Evolutionary conservation across 345 rosid genomes (phyloP), one percentile per base, ranked within the genome.

Genomic region (Brassica rapa): DNA sequence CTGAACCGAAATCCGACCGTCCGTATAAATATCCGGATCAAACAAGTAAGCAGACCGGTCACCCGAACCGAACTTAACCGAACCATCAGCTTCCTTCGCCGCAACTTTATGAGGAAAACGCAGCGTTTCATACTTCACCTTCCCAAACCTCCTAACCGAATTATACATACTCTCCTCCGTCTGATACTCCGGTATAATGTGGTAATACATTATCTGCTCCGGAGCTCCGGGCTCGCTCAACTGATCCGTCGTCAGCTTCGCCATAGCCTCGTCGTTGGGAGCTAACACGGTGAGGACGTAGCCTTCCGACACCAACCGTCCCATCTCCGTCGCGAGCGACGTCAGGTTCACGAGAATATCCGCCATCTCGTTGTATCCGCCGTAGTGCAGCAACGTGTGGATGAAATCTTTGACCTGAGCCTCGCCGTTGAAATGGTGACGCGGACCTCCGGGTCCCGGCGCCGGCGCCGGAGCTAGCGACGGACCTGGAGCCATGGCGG

Each of bases 11-110:
- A 91, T 91, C 61, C 97, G 77, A 19, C 94, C 97, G 43, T 91
- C 97, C 1, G 89, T 89, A 4, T 89, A 89, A 77, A 91, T 91
- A 79, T 91, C 97, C 21, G 99, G 99, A 74, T 96, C 99, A 68
- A 90, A 93, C 81, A 96, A 49, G 64, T 96, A 93, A 12, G 94
- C 98, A 1, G 93, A 84, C 65, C 84, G 88, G 33, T 89, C 98
- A 33, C 92, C 89, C 0, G 83, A 70, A 56, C 99, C 99, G 41
- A 95, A 93, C 74, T 86, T 91, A 63, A 95, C 99, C 25, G 99
- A 91, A 64, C 99, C 99, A 77, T 95, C 98, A 46, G 98, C 98
- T 86, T 95, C 99, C 71, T 86, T 87, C 1, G 97, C 94, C 66
- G 68, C 66, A 11, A 91, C 86, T 62, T 91, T 91, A 9, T 89